Percentiles rank a stretch among this genome's conserved stretches.
These are phyloP conservation scores for Fraxinus floribunda DNA, from an alignment of 305 asterid species.

Conservation along the genomic window DNA sequence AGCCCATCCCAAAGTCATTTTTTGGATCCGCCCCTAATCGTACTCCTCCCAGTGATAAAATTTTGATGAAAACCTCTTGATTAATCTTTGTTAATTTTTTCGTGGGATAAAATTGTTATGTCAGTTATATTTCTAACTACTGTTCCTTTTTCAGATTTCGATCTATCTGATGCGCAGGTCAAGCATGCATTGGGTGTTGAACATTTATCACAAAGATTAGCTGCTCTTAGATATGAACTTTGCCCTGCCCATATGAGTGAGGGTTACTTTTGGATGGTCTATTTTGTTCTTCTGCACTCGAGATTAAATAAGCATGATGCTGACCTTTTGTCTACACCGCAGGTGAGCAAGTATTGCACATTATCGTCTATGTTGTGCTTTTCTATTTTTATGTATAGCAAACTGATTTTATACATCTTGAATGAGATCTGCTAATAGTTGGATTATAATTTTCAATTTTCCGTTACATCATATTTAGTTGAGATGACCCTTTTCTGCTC, in stretches of 20 bases:
- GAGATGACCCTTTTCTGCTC: not conserved
- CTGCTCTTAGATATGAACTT: slow-evolving; percentile 92
- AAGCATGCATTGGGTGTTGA: slow-evolving; percentile 79
- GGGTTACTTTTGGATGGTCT: slow-evolving; percentile 98
- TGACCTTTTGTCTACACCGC: slow-evolving; percentile 68
- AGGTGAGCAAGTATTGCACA: slow-evolving; percentile 49
- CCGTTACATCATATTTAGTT: not conserved
- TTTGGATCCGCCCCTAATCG: too few relatives aligned
- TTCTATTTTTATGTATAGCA: slow-evolving; percentile 8
- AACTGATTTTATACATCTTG: not conserved
- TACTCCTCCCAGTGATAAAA: not conserved
- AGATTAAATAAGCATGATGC: slow-evolving; percentile 74
- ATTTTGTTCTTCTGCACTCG: slow-evolving; percentile 86
- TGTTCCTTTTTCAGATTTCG: slow-evolving; percentile 58
- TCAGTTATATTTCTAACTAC: not conserved
- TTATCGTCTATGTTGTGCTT: not conserved
- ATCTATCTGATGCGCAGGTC: slow-evolving; percentile 69
- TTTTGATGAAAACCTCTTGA: not conserved
- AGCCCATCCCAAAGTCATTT: too few relatives aligned
- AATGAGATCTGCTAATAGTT: slow-evolving; percentile 17
- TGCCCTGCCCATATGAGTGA: slow-evolving; percentile 90
- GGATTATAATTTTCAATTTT: slow-evolving; percentile 10
- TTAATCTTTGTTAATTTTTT: not conserved
- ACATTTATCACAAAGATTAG: slow-evolving; percentile 75
- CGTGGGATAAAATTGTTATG: not conserved